Base-by-base conservation (phyloP, 345 rosid genomes). In the Cardamine resedifolia region DNA sequence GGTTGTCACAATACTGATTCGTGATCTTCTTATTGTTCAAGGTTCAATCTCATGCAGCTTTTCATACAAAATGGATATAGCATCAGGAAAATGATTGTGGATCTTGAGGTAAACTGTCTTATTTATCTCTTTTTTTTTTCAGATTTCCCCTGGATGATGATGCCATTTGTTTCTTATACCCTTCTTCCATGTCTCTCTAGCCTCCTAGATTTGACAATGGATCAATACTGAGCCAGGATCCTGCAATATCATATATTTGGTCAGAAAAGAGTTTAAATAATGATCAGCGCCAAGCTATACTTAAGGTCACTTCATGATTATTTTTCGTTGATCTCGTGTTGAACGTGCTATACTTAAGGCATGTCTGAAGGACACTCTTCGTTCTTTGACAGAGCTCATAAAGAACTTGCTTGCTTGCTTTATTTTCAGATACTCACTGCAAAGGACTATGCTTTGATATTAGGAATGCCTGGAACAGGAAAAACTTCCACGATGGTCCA, bases 381-480 rank as follows among this genome's bases (percentile, higher is more conserved):
- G 5, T 52, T 53, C 65, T 49, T 49, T 71, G 62, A 68, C 51
- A 52, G 72, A 66, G 48, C 76, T 61, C 51, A 52, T 19, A 26
- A 53, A 53, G 20, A 20, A 58, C 39, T 66, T 62, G 51, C 47
- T 57, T 30, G 33, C 8, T 64, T 38, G 69, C 26, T 74, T 69
- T 3, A 8, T 77, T 82, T 84, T 74, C 92, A 95, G 97, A 88
- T 91, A 69, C 93, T 95, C 75, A 82, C 97, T 27, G 96, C 94
- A 53, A 95, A 82, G 85, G 96, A 95, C 83, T 95, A 95, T 79
- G 87, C 97, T 33, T 74, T 91, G 79, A 91, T 95, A 80, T 81
- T 95, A 30, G 99, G 99, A 77, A 95, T 95, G 99, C 99, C 99
- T 60, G 99, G 99, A 75, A 91, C 99, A 16, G 99, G 99, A 77